phyloP scores from a whole-genome alignment of 768 basidiomycete species.

The Russula griseocarnosa region DNA sequence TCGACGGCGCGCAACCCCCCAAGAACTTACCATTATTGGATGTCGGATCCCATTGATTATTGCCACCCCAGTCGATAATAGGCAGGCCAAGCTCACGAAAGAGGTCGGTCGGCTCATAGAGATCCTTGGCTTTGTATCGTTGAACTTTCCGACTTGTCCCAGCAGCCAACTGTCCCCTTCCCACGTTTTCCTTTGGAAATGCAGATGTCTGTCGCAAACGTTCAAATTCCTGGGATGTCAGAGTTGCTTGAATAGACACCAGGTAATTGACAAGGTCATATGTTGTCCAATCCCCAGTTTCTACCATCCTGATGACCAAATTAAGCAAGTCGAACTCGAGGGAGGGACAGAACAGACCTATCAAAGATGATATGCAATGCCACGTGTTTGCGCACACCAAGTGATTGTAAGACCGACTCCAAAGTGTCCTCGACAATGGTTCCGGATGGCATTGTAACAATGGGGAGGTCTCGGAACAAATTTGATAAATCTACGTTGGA shows the following conservation, averaged over 20 bases:
- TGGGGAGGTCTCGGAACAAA: constrained; percentile 84
- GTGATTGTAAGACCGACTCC: constrained; percentile 63
- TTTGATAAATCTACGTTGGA: constrained; percentile 54
- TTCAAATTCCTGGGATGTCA: constrained; percentile 55
- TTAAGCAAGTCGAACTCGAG: neutral
- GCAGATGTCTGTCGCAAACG: constrained; percentile 62
- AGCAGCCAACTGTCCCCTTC: constrained; percentile 28
- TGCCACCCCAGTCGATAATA: constrained; percentile 80
- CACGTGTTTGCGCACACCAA: constrained; percentile 89
- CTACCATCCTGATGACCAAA: constrained; percentile 60
- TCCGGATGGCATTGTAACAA: constrained; percentile 68
- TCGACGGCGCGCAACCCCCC: neutral
- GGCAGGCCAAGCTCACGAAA: constrained; percentile 74
- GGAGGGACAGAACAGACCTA: constrained; percentile 43
- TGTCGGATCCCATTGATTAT: constrained; percentile 69
- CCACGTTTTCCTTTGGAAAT: constrained; percentile 57
- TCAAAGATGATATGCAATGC: constrained; percentile 92
- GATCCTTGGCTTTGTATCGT: constrained; percentile 47
- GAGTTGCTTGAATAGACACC: constrained; percentile 65
- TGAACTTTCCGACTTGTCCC: constrained; percentile 37
- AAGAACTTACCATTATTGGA: constrained; percentile 75
- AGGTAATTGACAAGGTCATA: constrained; percentile 84
- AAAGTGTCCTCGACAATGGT: constrained; percentile 58
- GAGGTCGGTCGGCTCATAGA: constrained; percentile 80
- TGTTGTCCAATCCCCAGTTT: constrained; percentile 90